Evolutionary conservation across 768 basidiomycete genomes (phyloP), one percentile per base, ranked within the genome.

Genomic region (Lentinula raphanica): DNA sequence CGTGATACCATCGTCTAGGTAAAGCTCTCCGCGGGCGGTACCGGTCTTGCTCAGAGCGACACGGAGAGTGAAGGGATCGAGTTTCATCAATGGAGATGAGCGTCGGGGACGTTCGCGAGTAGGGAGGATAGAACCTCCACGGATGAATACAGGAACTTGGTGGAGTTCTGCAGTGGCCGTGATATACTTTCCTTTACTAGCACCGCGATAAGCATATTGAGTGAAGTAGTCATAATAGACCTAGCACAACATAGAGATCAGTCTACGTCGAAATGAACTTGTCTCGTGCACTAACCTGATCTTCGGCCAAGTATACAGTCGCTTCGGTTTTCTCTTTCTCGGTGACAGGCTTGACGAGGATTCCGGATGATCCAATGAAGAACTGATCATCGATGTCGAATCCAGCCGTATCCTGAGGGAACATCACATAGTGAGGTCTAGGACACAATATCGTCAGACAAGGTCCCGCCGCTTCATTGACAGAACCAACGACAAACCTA

Each of bases 201-300:
- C 66, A 4, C 90, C 88, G 36, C 80, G 86, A 73, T 93, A 86
- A 40, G 85, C 76, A 17, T 78, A 68, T 66, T 84, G 72, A 35
- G 82, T 83, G 77, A 94, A 90, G 74, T 98, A 98, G 74, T 98
- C 86, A 67, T 98, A 99, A 77, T 97, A 98, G 6, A 94, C 86
- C 87, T 92, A 63, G 3, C 31, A 32, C 56, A 25, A 12, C 31
- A 23, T 23, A 36, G 55, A n/a, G 58, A 28, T 49, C 0, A 49
- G 17, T n/a, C 27, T n/a, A 51, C 36, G 29, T 5, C 7, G 44
- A 21, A 19, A 50, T 9, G 29, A 6, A 25, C 13, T 12, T 38
- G 28, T 50, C 31, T 32, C 55, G 15, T 19, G 11, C 38, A 49
- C 71, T 36, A 54, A 87, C 90, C 76, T 92, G 86, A 56, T 92